Evolutionary conservation across 1,139 yeast species (phyloP), one percentile per base, ranked within the genome.

Genomic region (Sugiyamaella castrensis): DNA sequence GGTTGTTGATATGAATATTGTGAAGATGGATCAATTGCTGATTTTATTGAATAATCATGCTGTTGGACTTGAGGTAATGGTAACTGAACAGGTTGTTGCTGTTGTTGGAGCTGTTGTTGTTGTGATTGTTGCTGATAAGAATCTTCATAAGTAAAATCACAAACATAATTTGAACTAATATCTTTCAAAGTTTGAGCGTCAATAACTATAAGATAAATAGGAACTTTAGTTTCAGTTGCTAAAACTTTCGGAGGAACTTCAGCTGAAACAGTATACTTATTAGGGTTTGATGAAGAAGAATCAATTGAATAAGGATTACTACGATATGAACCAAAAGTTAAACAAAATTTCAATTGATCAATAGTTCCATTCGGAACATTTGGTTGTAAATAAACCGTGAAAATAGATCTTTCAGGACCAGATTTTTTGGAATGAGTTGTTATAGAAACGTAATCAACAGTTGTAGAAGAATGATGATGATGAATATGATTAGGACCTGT

Each of bases 161-260:
- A 64, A 28, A 65, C 43, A n/a, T 60, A 60, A 39, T 62, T 58
- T 32, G 61, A 55, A 11, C 58, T 47, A 37, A 48, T 24, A 36
- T 49, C 54, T 46, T 49, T 43, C 13, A 40, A 47, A 9, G 51
- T 43, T n/a, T 37, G 36, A 15, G 47, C 40, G 27, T 43, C 52
- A 8, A 46, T 24, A 34, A 43, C 32, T 37, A 52, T 49, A 15
- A 54, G 42, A 36, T 54, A 52, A 2, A 54, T 53, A 4, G 55
- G 53, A 13, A 52, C 49, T 43, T 43, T 35, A 45, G 47, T 15
- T 40, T 47, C 39, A 31, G 45, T 57, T 4, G 57, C 52, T 16
- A 50, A 31, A 28, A 45, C 43, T 37, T 49, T 39, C n/a, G 53
- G 37, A 27, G 62, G 62, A 19, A 57, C 58, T 34, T 54, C 52